Evolutionary conservation across 495 filamentous ascomycete species (phyloP).

Genomic region (Aspergillus avenaceus): DNA sequence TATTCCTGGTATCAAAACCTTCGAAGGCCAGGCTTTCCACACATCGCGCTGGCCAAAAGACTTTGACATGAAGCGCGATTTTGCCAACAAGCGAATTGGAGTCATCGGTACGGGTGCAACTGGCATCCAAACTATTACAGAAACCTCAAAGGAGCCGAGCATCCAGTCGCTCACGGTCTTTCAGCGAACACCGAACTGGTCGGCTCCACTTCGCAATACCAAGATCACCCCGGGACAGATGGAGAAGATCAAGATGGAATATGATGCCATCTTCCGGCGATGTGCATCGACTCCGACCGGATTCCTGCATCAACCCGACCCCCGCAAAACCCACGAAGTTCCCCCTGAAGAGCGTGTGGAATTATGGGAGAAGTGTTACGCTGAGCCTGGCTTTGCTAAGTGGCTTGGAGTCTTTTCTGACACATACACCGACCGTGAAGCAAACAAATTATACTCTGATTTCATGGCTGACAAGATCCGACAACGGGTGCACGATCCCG

Average conservation of each 20-base stretch:
- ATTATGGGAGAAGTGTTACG: constrained; percentile 34
- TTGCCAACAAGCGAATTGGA: constrained; percentile 46
- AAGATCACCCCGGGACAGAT: constrained; percentile 42
- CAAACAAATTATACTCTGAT: constrained; percentile 24
- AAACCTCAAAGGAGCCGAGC: constrained; percentile 30
- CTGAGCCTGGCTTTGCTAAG: constrained; percentile 28
- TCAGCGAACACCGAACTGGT: constrained; percentile 51
- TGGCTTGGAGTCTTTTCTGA: constrained; percentile 29
- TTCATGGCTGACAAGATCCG: constrained; percentile 35
- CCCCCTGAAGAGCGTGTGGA: constrained; percentile 36
- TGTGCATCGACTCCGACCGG: constrained; percentile 16
- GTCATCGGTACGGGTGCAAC: constrained; percentile 60
- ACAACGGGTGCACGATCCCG: constrained; percentile 42
- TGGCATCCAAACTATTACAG: constrained; percentile 52
- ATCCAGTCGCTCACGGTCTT: constrained; percentile 41
- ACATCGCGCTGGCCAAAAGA: constrained; percentile 37
- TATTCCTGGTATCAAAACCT: constrained; percentile 18
- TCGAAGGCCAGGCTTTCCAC: constrained; percentile 30
- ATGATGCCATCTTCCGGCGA: constrained; percentile 38
- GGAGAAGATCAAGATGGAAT: constrained; percentile 31
- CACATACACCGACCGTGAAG: constrained; percentile 16
- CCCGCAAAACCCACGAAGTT: constrained; percentile 40
- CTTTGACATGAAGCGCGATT: constrained; percentile 20
- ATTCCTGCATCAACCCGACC: constrained; percentile 28
- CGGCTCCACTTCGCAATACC: constrained; percentile 45